These are phyloP conservation scores for Thermoascus crustaceus DNA, from an alignment of 2,329 filamentous ascomycete genomes.

Conservation along the genomic window DNA sequence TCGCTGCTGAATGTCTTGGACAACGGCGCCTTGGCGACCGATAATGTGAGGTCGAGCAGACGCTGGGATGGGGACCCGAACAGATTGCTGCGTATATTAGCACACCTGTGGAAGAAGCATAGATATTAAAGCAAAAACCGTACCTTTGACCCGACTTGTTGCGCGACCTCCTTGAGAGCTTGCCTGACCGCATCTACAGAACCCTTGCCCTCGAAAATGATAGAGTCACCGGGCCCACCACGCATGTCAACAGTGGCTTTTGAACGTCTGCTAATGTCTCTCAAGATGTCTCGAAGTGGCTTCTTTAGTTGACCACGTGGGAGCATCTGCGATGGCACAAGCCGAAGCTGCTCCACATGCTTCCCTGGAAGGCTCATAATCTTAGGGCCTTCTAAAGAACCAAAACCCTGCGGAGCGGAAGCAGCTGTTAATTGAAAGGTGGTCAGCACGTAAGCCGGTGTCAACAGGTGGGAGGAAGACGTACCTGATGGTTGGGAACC, in stretches of 20 bases:
- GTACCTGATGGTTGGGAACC: slow-evolving; percentile 44
- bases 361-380: slow-evolving; percentile 73
- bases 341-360: slow-evolving; percentile 65
- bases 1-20: slow-evolving; percentile 81
- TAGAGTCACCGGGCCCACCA: slow-evolving; percentile 60
- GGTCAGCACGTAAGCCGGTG: slow-evolving; percentile 52
- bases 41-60: slow-evolving; percentile 86
- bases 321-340: slow-evolving; percentile 68
- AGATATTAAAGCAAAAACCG: slow-evolving; percentile 15
- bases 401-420: slow-evolving; percentile 18
- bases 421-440: slow-evolving; percentile 36
- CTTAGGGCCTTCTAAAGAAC: slow-evolving; percentile 36
- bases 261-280: slow-evolving; percentile 86
- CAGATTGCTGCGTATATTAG: slow-evolving; percentile 45
- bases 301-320: slow-evolving; percentile 72
- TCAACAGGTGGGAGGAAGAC: slow-evolving; percentile 53
- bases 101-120: slow-evolving; percentile 6
- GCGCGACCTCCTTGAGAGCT: slow-evolving; percentile 80
- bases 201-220: slow-evolving; percentile 78
- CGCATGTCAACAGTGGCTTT: slow-evolving; percentile 77
- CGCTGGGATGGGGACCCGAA: slow-evolving; percentile 71
- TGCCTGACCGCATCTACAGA: slow-evolving; percentile 76
- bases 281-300: slow-evolving; percentile 73
- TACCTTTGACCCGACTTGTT: slow-evolving; percentile 80
- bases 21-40: slow-evolving; percentile 79